A percentile compares a stretch with the other conserved stretches of the same genome.
phyloP scores from a whole-genome alignment of 163 green algal species.

The Scenedesmus sp. region DNA sequence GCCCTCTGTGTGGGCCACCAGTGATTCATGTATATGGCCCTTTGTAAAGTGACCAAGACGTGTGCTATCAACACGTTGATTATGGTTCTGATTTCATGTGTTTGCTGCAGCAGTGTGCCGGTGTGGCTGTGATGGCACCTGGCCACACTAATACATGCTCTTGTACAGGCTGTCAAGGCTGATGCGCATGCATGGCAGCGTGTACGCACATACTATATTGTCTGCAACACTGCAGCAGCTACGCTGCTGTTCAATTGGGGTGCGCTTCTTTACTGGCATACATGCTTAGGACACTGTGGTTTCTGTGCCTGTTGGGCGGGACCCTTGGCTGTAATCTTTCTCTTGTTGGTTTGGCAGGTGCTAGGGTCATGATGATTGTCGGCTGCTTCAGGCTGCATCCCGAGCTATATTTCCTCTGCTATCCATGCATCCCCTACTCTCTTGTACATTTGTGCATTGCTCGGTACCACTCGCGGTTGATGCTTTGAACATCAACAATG shows the following conservation, averaged over 20 bases:
- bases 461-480: background rate
- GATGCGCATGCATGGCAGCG: background rate
- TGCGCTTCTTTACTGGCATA: background rate
- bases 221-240: background rate
- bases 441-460: background rate
- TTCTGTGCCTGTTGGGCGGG: background rate
- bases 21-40: too few relatives aligned
- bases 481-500: background rate
- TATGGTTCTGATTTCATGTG: background rate
- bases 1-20: too few relatives aligned
- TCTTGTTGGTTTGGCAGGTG: background rate
- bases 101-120: background rate
- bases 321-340: background rate
- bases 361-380: background rate
- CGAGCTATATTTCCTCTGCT: background rate
- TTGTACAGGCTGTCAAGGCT: too few relatives aligned
- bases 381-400: background rate
- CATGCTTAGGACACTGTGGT: background rate
- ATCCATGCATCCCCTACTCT: background rate
- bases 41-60: background rate
- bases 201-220: background rate
- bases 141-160: background rate
- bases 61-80: background rate
- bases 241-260: too few relatives aligned
- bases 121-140: background rate